Base-by-base conservation (phyloP, 2,329 filamentous ascomycete genomes). In the Venturia oleaginea region DNA sequence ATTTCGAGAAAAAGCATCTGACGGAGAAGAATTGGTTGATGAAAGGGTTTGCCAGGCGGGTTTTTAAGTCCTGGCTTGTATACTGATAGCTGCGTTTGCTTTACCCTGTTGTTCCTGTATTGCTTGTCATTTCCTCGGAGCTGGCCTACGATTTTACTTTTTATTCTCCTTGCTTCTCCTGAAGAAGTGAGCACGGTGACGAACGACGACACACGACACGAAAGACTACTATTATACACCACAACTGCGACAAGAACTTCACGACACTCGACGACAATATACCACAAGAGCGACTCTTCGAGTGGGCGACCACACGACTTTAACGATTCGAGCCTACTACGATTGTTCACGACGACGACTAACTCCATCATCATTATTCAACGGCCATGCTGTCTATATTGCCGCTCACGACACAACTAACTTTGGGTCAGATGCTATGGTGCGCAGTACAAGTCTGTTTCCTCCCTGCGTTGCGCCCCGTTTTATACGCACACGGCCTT, bases 241-340 rank as follows among this genome's bases (percentile, higher is more conserved):
- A 64, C 51, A 32, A 22, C 37, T 57, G 42, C 61, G n/a, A 30
- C 42, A 34, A 62, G 17, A 48, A 51, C 24, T 59, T 64, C n/a
- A 64, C 63, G 63, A 64, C 46, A 57, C 46, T 57, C 46, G 37
- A 46, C 55, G 63, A 64, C 63, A 46, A 60, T 38, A 63, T 63
- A 63, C 62, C 62, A 63, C 15, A 63, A 63, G 62, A 63, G 43
- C 62, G 42, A 63, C 24, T 37, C 10, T 46, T 51, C 38, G 40
- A 46, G 62, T 57, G 63, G 63, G 63, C 63, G 57, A 64, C 51
- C 63, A 57, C 63, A 61, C 63, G 37, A 38, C 55, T 48, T 48
- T 64, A 40, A 64, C 63, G 63, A 64, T 19, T 64, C 63, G 37
- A 61, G 63, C 61, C 63, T 57, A 63, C 63, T 57, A 63, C 48